A percentile compares a stretch with the other conserved stretches of the same genome.
Conservation (phyloP, 768 basidiomycete species). For the Roridomyces roridus region DNA sequence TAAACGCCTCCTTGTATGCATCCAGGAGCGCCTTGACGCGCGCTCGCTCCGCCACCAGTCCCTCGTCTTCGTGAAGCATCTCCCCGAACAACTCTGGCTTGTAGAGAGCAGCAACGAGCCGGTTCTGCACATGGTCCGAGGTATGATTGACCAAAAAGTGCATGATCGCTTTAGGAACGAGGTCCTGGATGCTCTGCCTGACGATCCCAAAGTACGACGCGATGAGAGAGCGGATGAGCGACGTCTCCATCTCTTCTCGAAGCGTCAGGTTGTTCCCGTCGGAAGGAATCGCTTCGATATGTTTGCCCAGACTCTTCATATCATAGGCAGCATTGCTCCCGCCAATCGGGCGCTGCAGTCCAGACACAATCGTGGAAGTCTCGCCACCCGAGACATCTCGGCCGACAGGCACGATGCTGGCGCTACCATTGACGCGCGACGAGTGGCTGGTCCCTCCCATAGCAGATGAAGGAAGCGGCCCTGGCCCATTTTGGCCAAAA, state of each 20-base stretch:
- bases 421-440: conserved; percentile 25
- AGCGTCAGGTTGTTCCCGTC: conserved; percentile 70
- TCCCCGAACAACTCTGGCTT: conserved; percentile 93
- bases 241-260: conserved; percentile 97
- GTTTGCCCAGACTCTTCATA: conserved; percentile 98
- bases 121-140: conserved; percentile 95
- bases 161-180: conserved; percentile 98
- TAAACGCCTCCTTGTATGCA: conserved; percentile 95
- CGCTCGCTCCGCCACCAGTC: conserved; percentile 89
- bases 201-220: conserved; percentile 96
- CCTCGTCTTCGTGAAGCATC: conserved; percentile 94
- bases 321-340: conserved; percentile 88
- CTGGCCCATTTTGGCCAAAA: conserved; percentile 90
- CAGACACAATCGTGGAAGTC: conserved; percentile 48
- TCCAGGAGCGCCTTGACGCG: conserved; percentile 94
- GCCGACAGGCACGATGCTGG: conserved; percentile 55
- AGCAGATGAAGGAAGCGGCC: conserved; percentile 66
- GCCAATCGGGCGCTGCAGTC: conserved; percentile 71
- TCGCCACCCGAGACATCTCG: conserved; percentile 69
- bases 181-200: conserved; percentile 95
- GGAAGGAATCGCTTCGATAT: conserved; percentile 87
- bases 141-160: conserved; percentile 96
- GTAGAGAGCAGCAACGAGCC: conserved; percentile 92
- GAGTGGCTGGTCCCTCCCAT: conserved; percentile 44
- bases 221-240: conserved; percentile 92